These are phyloP conservation scores for Metarhizium guizhouense DNA, from an alignment of 2,329 filamentous ascomycete species.

Conservation along the genomic window DNA sequence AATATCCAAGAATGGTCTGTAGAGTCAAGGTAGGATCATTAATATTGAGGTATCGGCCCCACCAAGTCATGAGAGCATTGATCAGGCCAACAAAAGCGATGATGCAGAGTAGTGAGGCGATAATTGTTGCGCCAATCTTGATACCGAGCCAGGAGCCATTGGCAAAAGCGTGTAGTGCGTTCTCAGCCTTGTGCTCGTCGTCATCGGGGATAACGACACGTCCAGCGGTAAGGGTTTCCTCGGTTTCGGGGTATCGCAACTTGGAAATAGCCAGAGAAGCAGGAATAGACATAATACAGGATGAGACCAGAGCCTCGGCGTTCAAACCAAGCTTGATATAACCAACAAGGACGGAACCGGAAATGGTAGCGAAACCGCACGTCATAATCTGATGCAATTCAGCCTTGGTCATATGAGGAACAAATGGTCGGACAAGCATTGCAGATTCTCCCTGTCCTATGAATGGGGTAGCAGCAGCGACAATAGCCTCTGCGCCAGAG, in stretches of 20 bases:
- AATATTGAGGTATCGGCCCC: constrained; percentile 71
- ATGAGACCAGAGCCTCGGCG: constrained; percentile 76
- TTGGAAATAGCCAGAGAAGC: constrained; percentile 85
- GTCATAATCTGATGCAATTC: constrained; percentile 92
- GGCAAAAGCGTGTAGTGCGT: constrained; percentile 76
- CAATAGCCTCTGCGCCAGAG: constrained; percentile 86
- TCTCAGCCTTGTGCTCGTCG: constrained; percentile 65
- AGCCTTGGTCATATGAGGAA: constrained; percentile 74
- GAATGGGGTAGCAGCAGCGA: constrained; percentile 86
- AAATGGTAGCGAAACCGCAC: constrained; percentile 86
- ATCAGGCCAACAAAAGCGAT: constrained; percentile 66
- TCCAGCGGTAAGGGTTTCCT: constrained; percentile 77
- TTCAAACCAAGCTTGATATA: constrained; percentile 82
- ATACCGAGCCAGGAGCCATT: constrained; percentile 79
- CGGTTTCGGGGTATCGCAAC: constrained; percentile 79
- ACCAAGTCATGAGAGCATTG: constrained; percentile 75
- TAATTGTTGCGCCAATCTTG: constrained; percentile 78
- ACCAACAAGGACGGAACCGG: constrained; percentile 75
- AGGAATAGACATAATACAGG: constrained; percentile 92
- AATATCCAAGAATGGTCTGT: constrained; percentile 66
- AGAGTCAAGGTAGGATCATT: constrained; percentile 59
- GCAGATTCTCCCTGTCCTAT: constrained; percentile 91
- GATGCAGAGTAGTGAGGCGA: constrained; percentile 73
- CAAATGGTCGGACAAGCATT: constrained; percentile 84
- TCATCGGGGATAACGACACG: constrained; percentile 74